These are phyloP conservation scores for Colletotrichum abscissum DNA, from an alignment of 2,329 filamentous ascomycete species.

Conservation along the genomic window DNA sequence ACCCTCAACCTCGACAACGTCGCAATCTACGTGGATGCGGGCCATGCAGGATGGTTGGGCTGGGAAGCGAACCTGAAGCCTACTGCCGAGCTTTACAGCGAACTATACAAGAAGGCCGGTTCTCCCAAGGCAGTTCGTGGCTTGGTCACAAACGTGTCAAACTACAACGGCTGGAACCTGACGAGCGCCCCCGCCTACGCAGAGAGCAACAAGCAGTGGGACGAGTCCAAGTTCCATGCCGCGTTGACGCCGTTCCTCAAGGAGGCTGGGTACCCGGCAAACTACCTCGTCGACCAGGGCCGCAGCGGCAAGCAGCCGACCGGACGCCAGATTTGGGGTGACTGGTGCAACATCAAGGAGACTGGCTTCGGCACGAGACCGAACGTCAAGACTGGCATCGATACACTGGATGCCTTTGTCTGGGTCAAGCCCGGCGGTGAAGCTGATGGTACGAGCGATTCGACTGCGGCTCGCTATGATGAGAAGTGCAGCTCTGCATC, in stretches of 20 bases:
- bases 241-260: conserved; percentile 33
- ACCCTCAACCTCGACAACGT: conserved; percentile 49
- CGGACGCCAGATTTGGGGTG: conserved; percentile 62
- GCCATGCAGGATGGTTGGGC: conserved; percentile 52
- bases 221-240: conserved; percentile 36
- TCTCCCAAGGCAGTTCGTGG: conserved; percentile 48
- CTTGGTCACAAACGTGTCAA: conserved; percentile 49
- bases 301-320: conserved; percentile 56
- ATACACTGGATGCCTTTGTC: conserved; percentile 65
- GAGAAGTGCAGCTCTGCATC: conserved; percentile 59
- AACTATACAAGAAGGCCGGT: conserved; percentile 47
- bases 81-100: conserved; percentile 42
- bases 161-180: conserved; percentile 45
- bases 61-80: conserved; percentile 45
- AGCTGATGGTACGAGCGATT: conserved; percentile 47
- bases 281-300: conserved; percentile 37
- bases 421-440: conserved; percentile 69
- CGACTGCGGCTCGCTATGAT: conserved; percentile 56
- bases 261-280: conserved; percentile 33
- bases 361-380: conserved; percentile 66
- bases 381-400: conserved; percentile 61
- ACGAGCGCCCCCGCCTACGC: conserved; percentile 41
- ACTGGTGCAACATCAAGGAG: conserved; percentile 69
- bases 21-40: conserved; percentile 50
- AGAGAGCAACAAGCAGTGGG: conserved; percentile 27